Percentiles rank a stretch among this genome's conserved stretches.
phyloP scores from a whole-genome alignment of 2,329 filamentous ascomycete species.

The Huntiella bhutanensis region DNA sequence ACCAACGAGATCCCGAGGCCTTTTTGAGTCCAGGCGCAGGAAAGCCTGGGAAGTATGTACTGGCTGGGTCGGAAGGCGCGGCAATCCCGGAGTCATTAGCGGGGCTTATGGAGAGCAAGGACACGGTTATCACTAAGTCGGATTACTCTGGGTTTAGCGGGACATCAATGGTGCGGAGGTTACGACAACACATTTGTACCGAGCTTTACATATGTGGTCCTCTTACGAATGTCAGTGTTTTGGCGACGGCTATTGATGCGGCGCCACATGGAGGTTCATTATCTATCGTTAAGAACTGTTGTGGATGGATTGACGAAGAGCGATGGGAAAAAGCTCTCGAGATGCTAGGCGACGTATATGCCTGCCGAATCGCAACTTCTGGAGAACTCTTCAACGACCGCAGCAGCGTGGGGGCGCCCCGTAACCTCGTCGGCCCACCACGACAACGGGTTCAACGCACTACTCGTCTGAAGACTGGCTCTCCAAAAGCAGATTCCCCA shows the following conservation, averaged over 20 bases:
- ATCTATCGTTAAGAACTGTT: constrained; percentile 72
- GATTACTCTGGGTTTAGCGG: constrained; percentile 77
- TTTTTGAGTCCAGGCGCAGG: constrained; percentile 23
- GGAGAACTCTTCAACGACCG: constrained; percentile 31
- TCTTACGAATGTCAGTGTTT: constrained; percentile 71
- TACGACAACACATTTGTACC: constrained; percentile 74
- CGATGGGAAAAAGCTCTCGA: constrained; percentile 54
- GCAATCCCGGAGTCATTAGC: constrained; percentile 26
- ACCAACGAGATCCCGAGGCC: constrained; percentile 22
- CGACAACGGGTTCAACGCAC: constrained; percentile 2
- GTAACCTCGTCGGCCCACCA: background rate
- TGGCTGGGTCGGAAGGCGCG: constrained; percentile 28
- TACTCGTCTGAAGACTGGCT: background rate
- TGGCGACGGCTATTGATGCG: constrained; percentile 80
- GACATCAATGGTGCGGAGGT: constrained; percentile 51
- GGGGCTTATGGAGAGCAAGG: constrained; percentile 26
- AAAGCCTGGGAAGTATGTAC: constrained; percentile 15
- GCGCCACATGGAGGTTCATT: constrained; percentile 75
- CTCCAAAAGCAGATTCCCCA: background rate
- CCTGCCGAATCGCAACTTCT: constrained; percentile 45
- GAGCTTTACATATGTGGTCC: constrained; percentile 80
- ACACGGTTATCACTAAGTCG: constrained; percentile 44
- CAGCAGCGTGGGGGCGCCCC: background rate
- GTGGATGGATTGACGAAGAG: constrained; percentile 54
- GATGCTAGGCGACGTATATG: constrained; percentile 55